Evolutionary conservation across 805 yeast species (phyloP).

Genomic region (Spathaspora gorwiae): DNA sequence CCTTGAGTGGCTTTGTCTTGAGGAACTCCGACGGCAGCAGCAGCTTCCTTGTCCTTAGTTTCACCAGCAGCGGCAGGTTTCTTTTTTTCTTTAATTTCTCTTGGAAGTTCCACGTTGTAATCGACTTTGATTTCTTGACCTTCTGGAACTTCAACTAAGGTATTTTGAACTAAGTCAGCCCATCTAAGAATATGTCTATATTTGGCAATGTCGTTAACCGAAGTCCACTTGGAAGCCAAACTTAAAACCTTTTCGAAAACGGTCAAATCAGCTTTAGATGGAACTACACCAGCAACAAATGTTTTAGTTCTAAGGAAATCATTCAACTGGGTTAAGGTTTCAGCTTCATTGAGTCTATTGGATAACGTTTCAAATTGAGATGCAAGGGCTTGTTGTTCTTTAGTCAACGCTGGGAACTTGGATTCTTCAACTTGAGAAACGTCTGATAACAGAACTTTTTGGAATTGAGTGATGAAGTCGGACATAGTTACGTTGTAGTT

Average conservation of each 20-base stretch:
- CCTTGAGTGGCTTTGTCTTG: conserved; percentile 7
- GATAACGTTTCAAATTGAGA: conserved; percentile 79
- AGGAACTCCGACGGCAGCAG: conserved; percentile 8
- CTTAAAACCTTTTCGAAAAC: conserved; percentile 67
- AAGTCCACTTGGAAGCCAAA: conserved; percentile 50
- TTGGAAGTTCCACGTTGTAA: conserved; percentile 60
- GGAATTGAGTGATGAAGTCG: conserved; percentile 23
- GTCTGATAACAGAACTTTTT: conserved; percentile 27
- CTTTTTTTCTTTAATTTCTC: conserved; percentile 67
- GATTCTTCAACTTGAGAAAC: conserved; percentile 13
- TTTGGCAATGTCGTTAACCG: conserved; percentile 50
- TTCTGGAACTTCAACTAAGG: conserved; percentile 48
- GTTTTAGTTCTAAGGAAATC: conserved; percentile 64
- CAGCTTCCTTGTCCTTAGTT: conserved; percentile 34
- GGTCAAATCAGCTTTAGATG: conserved; percentile 66
- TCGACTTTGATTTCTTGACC: conserved; percentile 55
- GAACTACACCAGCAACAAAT: conserved; percentile 62
- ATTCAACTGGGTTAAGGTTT: conserved; percentile 49
- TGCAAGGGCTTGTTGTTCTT: conserved; percentile 61
- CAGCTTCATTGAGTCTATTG: conserved; percentile 49
- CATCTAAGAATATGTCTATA: conserved; percentile 88
- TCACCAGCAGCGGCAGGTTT: conserved; percentile 35
- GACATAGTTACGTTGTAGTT: conserved; percentile 18
- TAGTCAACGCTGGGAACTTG: conserved; percentile 25
- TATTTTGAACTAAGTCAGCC: conserved; percentile 81